Conservation (phyloP, 306 rosid species). For the Medicago lupulina region DNA sequence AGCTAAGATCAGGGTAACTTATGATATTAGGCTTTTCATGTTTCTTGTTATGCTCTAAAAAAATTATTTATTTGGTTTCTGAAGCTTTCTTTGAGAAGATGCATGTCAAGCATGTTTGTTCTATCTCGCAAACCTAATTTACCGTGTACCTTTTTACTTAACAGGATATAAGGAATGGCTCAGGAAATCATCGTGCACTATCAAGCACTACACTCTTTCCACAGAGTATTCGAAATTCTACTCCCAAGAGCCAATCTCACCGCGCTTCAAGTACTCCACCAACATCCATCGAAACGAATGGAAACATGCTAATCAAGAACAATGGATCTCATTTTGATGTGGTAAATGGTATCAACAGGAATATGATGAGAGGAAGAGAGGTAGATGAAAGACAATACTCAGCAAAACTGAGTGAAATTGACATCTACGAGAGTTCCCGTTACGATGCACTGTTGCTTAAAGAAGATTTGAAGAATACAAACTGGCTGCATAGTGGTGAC, state of each 20-base stretch:
- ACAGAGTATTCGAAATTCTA: constrained; percentile 75
- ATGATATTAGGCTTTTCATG: constrained; percentile 2
- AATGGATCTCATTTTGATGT: constrained; percentile 56
- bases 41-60: neutral
- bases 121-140: constrained; percentile 31
- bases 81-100: constrained; percentile 21
- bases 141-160: constrained; percentile 32
- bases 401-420: constrained; percentile 73
- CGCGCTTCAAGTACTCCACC: constrained; percentile 56
- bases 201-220: constrained; percentile 89
- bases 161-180: constrained; percentile 86
- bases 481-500: constrained; percentile 86
- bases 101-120: constrained; percentile 18
- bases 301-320: constrained; percentile 48
- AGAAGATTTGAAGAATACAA: constrained; percentile 88
- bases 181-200: constrained; percentile 73
- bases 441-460: constrained; percentile 88
- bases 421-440: constrained; percentile 90
- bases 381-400: constrained; percentile 54
- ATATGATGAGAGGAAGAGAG: constrained; percentile 55
- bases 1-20: neutral
- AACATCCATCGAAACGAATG: constrained; percentile 51
- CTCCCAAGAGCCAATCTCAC: constrained; percentile 63
- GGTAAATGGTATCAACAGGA: constrained; percentile 48
- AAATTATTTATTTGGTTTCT: constrained; percentile 14